Base-by-base conservation (phyloP, 2,329 filamentous ascomycete species). In the Helminthosporium solani region DNA sequence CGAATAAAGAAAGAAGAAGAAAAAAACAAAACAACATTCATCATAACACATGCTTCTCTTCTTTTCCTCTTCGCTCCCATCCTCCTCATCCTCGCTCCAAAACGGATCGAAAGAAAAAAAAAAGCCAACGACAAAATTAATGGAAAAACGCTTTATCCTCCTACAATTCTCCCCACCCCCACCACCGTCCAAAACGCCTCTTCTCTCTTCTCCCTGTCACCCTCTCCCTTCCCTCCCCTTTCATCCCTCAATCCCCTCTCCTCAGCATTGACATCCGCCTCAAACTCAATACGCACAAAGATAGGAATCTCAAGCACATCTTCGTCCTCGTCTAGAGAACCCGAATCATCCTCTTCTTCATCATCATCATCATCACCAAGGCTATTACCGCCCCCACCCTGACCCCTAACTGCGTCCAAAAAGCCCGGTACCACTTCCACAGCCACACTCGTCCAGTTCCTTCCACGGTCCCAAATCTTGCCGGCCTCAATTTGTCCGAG, bases 171-270 rank as follows among this genome's bases (percentile, higher is more conserved):
- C 8, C 94, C 94, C 47, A 95, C 81, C 3, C 92, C 92, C 28
- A 97, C 76, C 16, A 95, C 90, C 73, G 88, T 90, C 94, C 94
- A 99, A 72, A 96, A 97, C 44, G 90, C 90, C 70, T 97, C 74
- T 67, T 97, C 94, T 63, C 87, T 82, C 75, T 85, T 92, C 71
- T 83, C 77, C 84, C 90, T 73, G 39, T 81, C 35, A 81, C 83
- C 67, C 40, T 81, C 35, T 81, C 83, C 67, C 79, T 84, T 57
- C 79, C 81, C 64, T 70, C 60, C 35, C 7, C 35, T 16, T n/a
- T 21, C 20, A 68, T 61, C 64, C 36, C 59, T 60, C 28, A 64
- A 23, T 0, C 59, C 63, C 41, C 64, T 50, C 21, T 70, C 64
- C 3, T 78, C 75, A 11, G 82, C 85, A 7, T 84, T 82, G 49